phyloP scores from a whole-genome alignment of 352 stramenopile species.

The Plasmopara halstedii region DNA sequence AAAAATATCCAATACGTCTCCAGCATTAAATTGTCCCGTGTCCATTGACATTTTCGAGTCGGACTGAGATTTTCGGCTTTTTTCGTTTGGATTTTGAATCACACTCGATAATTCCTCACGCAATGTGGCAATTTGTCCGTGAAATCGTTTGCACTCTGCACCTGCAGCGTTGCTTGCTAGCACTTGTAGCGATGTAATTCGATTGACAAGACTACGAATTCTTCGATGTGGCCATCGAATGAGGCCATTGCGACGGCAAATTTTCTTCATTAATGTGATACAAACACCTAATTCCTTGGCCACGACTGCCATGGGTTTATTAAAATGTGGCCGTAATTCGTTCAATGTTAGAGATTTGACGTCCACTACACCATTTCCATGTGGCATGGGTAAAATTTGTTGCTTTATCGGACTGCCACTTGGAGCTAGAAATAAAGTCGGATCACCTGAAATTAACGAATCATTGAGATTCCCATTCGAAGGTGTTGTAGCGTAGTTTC shows the following conservation, averaged over 20 bases:
- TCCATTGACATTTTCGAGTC: conserved; percentile 27
- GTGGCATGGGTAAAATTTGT: conserved; percentile 30
- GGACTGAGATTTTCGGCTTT: conserved; percentile 68
- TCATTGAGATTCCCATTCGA: conserved; percentile 31
- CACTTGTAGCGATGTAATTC: conserved; percentile 69
- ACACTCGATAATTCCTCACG: conserved; percentile 65
- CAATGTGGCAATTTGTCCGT: conserved; percentile 48
- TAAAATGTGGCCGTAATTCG: conserved; percentile 74
- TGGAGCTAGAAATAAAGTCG: conserved; percentile 31
- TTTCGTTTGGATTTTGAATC: conserved; percentile 82
- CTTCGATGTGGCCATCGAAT: conserved; percentile 74
- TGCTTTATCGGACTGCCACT: conserved; percentile 34
- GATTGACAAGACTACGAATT: conserved; percentile 77
- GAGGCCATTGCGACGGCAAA: conserved; percentile 75
- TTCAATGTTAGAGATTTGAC: conserved; percentile 78
- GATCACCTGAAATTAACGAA: conserved; percentile 37
- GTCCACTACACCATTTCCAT: conserved; percentile 37
- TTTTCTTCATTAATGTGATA: conserved; percentile 86
- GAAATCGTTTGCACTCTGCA: conserved; percentile 53
- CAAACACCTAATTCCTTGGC: conserved; percentile 78
- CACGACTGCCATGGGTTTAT: conserved; percentile 78
- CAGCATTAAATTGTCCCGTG: background rate
- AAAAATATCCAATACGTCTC: background rate
- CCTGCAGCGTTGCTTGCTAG: conserved; percentile 40
- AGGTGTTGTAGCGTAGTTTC: conserved; percentile 18